Conservation (phyloP, 805 yeast genomes). For the Saccharomyces mikatae region DNA sequence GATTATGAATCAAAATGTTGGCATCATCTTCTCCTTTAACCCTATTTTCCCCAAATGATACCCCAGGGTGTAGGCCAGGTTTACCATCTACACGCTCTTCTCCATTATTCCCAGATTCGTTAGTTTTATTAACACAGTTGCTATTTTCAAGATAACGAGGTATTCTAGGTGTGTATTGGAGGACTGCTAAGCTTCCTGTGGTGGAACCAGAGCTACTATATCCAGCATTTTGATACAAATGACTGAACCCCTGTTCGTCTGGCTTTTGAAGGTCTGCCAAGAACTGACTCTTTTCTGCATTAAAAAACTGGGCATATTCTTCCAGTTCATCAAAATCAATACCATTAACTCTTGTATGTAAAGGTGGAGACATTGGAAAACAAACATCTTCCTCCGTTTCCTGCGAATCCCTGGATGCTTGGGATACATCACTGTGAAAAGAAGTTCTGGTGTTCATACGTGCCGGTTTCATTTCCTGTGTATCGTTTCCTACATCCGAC, state of each 20-base stretch:
- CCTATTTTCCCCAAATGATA: constrained; percentile 32
- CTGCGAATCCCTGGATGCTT: constrained; percentile 65
- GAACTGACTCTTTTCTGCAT: constrained; percentile 36
- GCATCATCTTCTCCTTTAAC: constrained; percentile 20
- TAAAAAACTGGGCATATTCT: constrained; percentile 56
- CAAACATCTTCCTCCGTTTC: constrained; percentile 95
- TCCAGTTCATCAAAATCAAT: constrained; percentile 85
- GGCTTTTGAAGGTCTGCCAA: constrained; percentile 13
- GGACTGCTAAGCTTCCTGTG: constrained; percentile 41
- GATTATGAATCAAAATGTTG: neutral
- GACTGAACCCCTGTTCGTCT: neutral
- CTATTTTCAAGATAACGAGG: neutral
- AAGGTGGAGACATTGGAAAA: constrained; percentile 70
- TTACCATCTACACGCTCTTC: neutral
- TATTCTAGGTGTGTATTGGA: constrained; percentile 46
- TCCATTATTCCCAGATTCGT: neutral
- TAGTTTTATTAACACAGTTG: neutral
- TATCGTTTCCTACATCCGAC: neutral
- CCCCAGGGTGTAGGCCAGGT: constrained; percentile 14
- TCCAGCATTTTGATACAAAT: neutral
- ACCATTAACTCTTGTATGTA: constrained; percentile 52
- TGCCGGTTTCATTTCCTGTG: neutral
- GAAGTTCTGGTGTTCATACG: neutral
- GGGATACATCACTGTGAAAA: constrained; percentile 57
- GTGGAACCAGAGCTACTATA: constrained; percentile 27